Percentiles rank a stretch among this genome's conserved stretches.
These are phyloP conservation scores for Friedmanniomyces endolithicus DNA, from an alignment of 495 filamentous ascomycete genomes.

Conservation along the genomic window DNA sequence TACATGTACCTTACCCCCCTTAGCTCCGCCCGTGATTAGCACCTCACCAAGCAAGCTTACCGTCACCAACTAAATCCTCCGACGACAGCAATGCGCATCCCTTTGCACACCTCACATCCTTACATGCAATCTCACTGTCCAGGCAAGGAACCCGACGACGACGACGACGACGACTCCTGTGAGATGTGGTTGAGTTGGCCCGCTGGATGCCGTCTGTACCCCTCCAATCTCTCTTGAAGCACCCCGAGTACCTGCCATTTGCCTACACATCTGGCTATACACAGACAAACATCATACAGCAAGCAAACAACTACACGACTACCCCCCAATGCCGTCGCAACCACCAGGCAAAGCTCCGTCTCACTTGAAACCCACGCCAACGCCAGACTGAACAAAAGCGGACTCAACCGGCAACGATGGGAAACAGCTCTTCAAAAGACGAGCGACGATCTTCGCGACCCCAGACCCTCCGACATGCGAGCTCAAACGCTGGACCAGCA, in stretches of 20 bases:
- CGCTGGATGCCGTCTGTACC: no score
- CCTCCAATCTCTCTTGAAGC: not conserved
- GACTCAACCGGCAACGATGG: conserved; percentile 23
- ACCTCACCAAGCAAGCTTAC: no score
- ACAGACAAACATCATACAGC: not conserved
- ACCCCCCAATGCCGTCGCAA: not conserved
- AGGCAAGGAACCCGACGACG: no score
- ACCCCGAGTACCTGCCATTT: not conserved
- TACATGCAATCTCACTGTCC: no score
- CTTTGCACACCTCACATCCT: no score
- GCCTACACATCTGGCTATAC: not conserved
- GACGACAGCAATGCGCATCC: no score
- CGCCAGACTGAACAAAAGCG: not conserved
- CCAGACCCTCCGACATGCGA: conserved; percentile 15
- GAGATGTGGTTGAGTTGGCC: no score
- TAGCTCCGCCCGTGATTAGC: no score
- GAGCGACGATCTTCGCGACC: conserved; percentile 21
- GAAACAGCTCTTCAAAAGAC: conserved; percentile 33
- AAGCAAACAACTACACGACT: not conserved
- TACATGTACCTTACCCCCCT: no score
- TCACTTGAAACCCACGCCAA: not conserved
- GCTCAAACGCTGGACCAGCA: conserved; percentile 18
- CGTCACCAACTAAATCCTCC: no score
- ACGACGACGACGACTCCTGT: no score
- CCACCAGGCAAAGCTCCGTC: not conserved